Percentiles rank a stretch among this genome's conserved stretches.
Evolutionary conservation across 108 stramenopile species (phyloP).

Genomic region (Nannochloropsis granulata): DNA sequence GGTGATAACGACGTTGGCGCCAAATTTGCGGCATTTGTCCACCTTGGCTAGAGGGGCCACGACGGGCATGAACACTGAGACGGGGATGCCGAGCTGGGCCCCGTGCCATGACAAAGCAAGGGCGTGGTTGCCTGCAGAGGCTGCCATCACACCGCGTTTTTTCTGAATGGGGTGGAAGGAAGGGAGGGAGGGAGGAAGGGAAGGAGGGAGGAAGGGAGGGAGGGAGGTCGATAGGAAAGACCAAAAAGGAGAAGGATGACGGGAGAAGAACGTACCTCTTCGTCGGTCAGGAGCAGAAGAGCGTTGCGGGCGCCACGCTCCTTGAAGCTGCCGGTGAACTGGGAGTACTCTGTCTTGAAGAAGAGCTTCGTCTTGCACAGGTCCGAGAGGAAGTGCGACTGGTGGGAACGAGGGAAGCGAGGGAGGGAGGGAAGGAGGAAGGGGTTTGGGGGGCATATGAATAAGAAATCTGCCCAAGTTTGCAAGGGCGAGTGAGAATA

Average conservation of each 20-base stretch:
- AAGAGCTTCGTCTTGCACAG: slow-evolving; percentile 4
- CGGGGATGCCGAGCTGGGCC: slow-evolving; percentile 68
- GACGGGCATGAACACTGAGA: slow-evolving; percentile 85
- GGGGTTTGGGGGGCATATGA: too few relatives aligned
- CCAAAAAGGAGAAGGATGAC: neutral
- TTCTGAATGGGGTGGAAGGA: slow-evolving; percentile 1
- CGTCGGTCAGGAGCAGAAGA: slow-evolving; percentile 48
- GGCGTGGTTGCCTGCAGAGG: slow-evolving; percentile 43
- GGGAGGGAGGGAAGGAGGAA: neutral
- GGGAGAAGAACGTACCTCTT: neutral
- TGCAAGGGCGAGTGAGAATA: too few relatives aligned
- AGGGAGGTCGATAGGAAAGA: neutral
- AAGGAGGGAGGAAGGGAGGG: neutral
- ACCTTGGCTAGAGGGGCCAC: slow-evolving; percentile 84
- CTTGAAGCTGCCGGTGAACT: slow-evolving; percentile 82
- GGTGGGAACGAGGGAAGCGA: neutral
- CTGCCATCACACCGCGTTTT: slow-evolving; percentile 69
- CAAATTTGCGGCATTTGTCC: slow-evolving; percentile 84
- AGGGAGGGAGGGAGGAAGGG: neutral
- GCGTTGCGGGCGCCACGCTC: slow-evolving; percentile 92
- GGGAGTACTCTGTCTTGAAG: slow-evolving; percentile 40
- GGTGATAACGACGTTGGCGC: slow-evolving; percentile 70
- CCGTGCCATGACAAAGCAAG: slow-evolving; percentile 80
- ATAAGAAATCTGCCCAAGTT: too few relatives aligned
- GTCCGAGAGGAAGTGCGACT: slow-evolving; percentile 16